Base-by-base conservation (phyloP, 148 eudicot genomes). In the Camellia sinensis region DNA sequence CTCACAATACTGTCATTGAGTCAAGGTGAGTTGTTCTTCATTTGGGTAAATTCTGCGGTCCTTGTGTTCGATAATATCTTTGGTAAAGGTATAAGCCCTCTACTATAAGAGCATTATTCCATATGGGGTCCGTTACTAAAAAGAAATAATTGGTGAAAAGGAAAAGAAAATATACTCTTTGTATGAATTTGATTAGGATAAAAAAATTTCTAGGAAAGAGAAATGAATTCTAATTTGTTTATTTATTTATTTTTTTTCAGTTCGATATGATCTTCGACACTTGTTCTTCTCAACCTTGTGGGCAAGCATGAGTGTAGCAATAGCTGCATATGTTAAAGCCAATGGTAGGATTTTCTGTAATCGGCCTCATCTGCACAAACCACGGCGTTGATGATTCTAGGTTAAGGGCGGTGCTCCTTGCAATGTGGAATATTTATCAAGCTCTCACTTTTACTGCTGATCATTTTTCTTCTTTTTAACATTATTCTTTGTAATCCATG, bases 281-380 rank as follows among this genome's bases (percentile, higher is more conserved):
- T 54, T 91, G 21, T 81, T 93, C 76, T 88, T 90, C 81, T 85
- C 98, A 4, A 65, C 90, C 11, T 71, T 93, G 76, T 93, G 93
- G 97, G 96, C 92, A 45, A 80, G 93, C 87, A 15, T 93, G 80
- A 93, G 92, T 78, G 46, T 91, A 52, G 91, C 80, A 19, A 86
- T 93, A 73, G 94, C 87, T 14, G 79, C 80, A 69, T 85, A 89
- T 71, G 92, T 95, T 66, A 87, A 80, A 86, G 89, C 93, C 83
- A 88, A 95, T 57, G 97, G 97, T 3, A 92, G 93, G 48, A 67
- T 88, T n/a, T 93, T 95, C 83, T 95, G 98, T 77, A 93, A 95
- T 74, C 92, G 95, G 14, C 98, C 98, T 67, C 93, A 91, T 68
- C 91, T 95, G 68, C 89, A 85, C 60, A 91, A 87, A 77, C 93